phyloP scores from a whole-genome alignment of 2,329 filamentous ascomycete genomes.

The Paraphoma sp. region DNA sequence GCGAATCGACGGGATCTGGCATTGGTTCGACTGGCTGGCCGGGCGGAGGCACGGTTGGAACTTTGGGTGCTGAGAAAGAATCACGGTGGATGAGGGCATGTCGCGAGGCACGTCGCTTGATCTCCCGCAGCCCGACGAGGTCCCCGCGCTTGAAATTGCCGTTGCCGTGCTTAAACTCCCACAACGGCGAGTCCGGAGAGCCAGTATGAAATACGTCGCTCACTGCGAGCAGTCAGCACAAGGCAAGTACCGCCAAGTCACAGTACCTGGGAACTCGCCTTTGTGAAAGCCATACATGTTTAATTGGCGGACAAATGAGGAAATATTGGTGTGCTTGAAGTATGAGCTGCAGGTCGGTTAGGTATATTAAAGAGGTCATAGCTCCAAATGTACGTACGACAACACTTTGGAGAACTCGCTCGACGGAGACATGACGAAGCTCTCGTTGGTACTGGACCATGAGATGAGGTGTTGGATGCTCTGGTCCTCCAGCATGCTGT shows the following conservation, averaged over 20 bases:
- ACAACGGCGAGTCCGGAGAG: slow-evolving; percentile 89
- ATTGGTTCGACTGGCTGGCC: slow-evolving; percentile 85
- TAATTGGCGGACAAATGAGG: slow-evolving; percentile 94
- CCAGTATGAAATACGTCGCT: slow-evolving; percentile 98
- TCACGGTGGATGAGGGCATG: slow-evolving; percentile 94
- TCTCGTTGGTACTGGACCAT: slow-evolving; percentile 92
- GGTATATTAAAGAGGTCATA: slow-evolving; percentile 35
- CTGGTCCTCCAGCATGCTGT: slow-evolving; percentile 93
- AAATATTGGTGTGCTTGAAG: slow-evolving; percentile 99
- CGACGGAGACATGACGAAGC: slow-evolving; percentile 98
- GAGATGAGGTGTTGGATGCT: slow-evolving; percentile 95
- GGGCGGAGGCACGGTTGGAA: slow-evolving; percentile 73
- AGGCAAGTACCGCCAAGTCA: not conserved
- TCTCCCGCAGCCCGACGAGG: slow-evolving; percentile 87
- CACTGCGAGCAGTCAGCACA: slow-evolving; percentile 61
- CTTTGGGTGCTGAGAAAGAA: slow-evolving; percentile 77
- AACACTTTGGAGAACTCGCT: slow-evolving; percentile 98
- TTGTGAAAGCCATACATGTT: slow-evolving; percentile 99
- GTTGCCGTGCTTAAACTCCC: slow-evolving; percentile 99
- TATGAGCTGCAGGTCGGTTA: slow-evolving; percentile 73
- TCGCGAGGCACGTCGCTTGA: slow-evolving; percentile 91
- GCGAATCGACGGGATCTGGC: slow-evolving; percentile 77
- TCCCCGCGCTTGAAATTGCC: slow-evolving; percentile 97
- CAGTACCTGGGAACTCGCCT: slow-evolving; percentile 62
- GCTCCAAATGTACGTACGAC: slow-evolving; percentile 70